Evolutionary conservation across 2,329 filamentous ascomycete genomes (phyloP), one percentile per base, ranked within the genome.

Genomic region (Dothideomycetidae sp.): DNA sequence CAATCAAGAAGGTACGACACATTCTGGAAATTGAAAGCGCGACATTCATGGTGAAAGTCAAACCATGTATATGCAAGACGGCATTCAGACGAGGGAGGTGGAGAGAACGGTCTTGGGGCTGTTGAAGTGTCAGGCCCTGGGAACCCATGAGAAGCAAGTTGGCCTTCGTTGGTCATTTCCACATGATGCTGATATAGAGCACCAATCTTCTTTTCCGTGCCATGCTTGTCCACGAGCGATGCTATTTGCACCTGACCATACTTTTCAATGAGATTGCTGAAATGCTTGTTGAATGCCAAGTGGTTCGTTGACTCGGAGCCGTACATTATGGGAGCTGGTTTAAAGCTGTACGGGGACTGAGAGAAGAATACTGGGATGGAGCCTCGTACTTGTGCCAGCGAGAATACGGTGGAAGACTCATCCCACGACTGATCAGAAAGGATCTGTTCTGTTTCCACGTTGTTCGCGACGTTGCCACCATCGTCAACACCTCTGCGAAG

Each of bases 1-100:
- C 66, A 75, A 32, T 83, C 70, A 36, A 98, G 68, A 1, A 98
- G 68, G 17, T 78, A 65, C 40, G 76, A 80, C 10, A 96, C 86
- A 42, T 96, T 96, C 52, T 96, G 88, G 51, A 96, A 98, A 48
- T 84, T 92, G 88, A 98, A 94, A 0, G 90, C 90, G 11, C 84
- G 78, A 52, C 90, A 96, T 17, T 81, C 81, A 12, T 75, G 70
- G 55, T 96, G 90, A 50, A 98, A 98, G 53, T 98, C 90, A 50
- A 96, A 98, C 90, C 90, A 98, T 53, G 93, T 83, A 51, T 93
- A 92, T 0, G 66, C 69, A 10, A 90, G 59, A 36, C 59, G 54
- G 9, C 61, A 65, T 41, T 73, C 65, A n/a, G 23, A 28, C 7
- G n/a, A 7, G 5, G 19, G 18, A n/a, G 35, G 31, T 26, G 21